Evolutionary conservation across 768 basidiomycete species (phyloP), one percentile per base, ranked within the genome.

Genomic region (Psilocybe cubensis): DNA sequence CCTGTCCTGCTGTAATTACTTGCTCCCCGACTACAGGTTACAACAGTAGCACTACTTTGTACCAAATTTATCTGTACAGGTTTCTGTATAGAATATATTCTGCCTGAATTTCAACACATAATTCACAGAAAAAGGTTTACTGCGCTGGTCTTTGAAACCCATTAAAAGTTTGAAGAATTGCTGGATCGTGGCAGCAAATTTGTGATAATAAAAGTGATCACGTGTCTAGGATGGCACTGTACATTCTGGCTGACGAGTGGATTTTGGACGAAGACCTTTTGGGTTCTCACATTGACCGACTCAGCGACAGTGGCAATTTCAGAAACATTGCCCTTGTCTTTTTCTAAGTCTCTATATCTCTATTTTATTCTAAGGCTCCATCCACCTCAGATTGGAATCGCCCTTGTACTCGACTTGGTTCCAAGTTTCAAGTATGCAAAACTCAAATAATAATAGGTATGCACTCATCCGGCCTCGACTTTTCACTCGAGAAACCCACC

Each of bases 371-470:
- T 20, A 31, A 25, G 27, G 33, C 31, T 35, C 24, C 29, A 33
- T 29, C 20, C 14, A 42, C 28, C 7, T 47, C 27, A 42, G 46
- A 48, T 29, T 48, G 27, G 44, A 25, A 14, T n/a, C 27, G 14
- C 27, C 4, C 17, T 38, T n/a, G n/a, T 38, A 38, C 35, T 20
- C 42, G n/a, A n/a, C n/a, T n/a, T n/a, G n/a, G n/a, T 44, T 25
- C 17, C 14, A 28, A 48, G 27, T 18, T 7, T 50, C 41, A 9
- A 62, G 12, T n/a, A 68, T 68, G 65, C 45, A 61, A 38, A 57
- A 60, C 25, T 62, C 65, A 54, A 59, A 54, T 50, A 61, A 63
- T 46, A 66, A 60, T 43, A 52, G 67, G 67, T 68, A 63, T 45
- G 52, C 46, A n/a, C 28, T 17, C 21, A n/a, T 33, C 10, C 25